Conservation (phyloP, 441 rosid species). For the Adansonia madagascariensis region DNA sequence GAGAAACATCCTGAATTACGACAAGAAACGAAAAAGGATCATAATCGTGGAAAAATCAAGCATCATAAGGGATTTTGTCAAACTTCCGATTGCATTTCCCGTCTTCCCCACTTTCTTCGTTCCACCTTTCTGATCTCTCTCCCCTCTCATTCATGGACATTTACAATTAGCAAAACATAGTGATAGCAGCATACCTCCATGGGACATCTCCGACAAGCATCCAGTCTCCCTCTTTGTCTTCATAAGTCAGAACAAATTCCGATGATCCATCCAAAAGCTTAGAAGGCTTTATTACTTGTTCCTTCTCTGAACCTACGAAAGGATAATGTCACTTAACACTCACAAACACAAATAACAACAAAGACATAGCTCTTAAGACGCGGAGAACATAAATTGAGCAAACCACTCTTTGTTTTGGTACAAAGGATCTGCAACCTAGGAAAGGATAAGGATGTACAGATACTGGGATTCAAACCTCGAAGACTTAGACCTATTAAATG, state of each 20-base stretch:
- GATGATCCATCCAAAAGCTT: constrained; percentile 63
- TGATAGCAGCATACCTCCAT: constrained; percentile 47
- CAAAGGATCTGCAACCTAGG: too few relatives aligned
- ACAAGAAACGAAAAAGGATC: neutral
- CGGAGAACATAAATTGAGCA: too few relatives aligned
- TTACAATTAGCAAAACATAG: neutral
- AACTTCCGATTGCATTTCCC: constrained; percentile 5
- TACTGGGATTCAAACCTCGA: too few relatives aligned
- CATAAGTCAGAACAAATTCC: constrained; percentile 69
- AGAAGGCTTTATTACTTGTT: constrained; percentile 32
- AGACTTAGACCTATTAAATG: too few relatives aligned
- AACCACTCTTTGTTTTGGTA: too few relatives aligned
- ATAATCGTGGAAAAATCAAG: neutral
- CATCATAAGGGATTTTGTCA: neutral
- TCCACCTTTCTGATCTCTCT: too few relatives aligned
- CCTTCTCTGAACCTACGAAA: constrained; percentile 35
- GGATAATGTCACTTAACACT: neutral
- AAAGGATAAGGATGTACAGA: too few relatives aligned
- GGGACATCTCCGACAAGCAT: constrained; percentile 79
- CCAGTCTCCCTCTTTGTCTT: constrained; percentile 73
- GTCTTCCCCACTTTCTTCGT: too few relatives aligned
- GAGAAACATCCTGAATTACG: constrained; percentile 45
- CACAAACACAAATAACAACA: neutral
- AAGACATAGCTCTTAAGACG: too few relatives aligned
- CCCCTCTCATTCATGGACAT: too few relatives aligned